phyloP scores from a whole-genome alignment of 148 eudicot genomes.

The Chenopodium suecicum region DNA sequence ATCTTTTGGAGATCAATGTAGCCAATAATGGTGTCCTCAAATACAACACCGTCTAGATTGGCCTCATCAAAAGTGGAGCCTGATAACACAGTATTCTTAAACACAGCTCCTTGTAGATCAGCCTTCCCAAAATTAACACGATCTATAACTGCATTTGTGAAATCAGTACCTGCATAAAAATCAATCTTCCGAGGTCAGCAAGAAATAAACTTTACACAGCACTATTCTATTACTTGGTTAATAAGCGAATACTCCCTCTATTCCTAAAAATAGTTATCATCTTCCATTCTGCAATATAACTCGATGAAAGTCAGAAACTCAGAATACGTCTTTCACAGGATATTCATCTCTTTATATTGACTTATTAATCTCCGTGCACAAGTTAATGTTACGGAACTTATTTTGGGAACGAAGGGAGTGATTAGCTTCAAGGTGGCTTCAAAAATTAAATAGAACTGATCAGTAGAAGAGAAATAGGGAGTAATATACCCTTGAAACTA shows the following conservation, averaged over 20 bases:
- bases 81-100: constrained; percentile 75
- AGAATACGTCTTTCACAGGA: too few species aligned
- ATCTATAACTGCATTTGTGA: constrained; percentile 85
- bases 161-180: constrained; percentile 60
- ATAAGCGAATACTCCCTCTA: too few species aligned
- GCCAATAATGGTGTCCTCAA: constrained; percentile 79
- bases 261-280: too few species aligned
- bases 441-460: background rate
- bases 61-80: constrained; percentile 81
- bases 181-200: background rate
- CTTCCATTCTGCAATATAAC: too few species aligned
- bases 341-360: too few species aligned
- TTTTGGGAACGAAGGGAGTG: background rate
- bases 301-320: too few species aligned
- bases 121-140: constrained; percentile 79
- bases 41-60: constrained; percentile 62
- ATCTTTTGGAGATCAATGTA: constrained; percentile 64
- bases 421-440: background rate
- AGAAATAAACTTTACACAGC: too few species aligned
- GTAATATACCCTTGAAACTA: constrained; percentile 76
- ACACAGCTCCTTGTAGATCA: constrained; percentile 65
- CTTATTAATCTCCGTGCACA: background rate
- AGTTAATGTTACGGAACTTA: background rate
- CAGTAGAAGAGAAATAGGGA: background rate
- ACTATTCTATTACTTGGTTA: too few species aligned